Conservation (phyloP, 352 stramenopile genomes). For the Phytophthora podocarpi region DNA sequence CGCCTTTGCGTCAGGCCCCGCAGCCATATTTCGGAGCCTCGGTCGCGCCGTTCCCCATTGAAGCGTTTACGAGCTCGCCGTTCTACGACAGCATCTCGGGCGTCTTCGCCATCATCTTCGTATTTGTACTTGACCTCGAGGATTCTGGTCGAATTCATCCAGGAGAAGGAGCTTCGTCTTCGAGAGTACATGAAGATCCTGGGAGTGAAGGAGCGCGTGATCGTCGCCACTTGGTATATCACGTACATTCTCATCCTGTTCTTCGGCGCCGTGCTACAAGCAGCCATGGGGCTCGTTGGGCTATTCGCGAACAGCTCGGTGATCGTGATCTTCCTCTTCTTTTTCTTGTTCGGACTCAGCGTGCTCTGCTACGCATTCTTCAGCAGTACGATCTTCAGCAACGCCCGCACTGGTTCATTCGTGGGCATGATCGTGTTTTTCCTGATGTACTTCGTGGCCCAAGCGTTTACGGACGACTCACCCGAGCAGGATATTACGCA, state of each 20-base stretch:
- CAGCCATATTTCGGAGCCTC: constrained; percentile 56
- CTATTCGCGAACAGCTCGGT: constrained; percentile 50
- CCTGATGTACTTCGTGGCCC: constrained; percentile 80
- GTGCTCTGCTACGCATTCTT: constrained; percentile 49
- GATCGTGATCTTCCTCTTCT: constrained; percentile 75
- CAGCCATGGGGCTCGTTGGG: constrained; percentile 37
- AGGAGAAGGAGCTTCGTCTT: constrained; percentile 92
- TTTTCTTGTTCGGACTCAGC: constrained; percentile 68
- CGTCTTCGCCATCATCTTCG: constrained; percentile 88
- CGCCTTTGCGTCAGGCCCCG: constrained; percentile 58
- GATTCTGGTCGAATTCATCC: constrained; percentile 88
- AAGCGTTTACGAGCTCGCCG: constrained; percentile 52
- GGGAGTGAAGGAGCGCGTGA: constrained; percentile 79
- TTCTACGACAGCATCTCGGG: constrained; percentile 79
- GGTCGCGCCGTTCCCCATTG: constrained; percentile 61
- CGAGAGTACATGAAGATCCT: constrained; percentile 95
- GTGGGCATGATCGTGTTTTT: constrained; percentile 87
- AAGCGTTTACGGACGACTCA: constrained; percentile 31
- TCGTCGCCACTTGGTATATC: constrained; percentile 81
- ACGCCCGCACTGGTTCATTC: constrained; percentile 57
- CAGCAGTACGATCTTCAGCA: constrained; percentile 76
- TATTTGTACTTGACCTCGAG: constrained; percentile 91
- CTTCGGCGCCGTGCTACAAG: constrained; percentile 58
- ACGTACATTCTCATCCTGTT: constrained; percentile 88
- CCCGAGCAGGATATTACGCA: constrained; percentile 39